Conservation (phyloP, 495 filamentous ascomycete genomes). For the Trichocladium uniseriatum region DNA sequence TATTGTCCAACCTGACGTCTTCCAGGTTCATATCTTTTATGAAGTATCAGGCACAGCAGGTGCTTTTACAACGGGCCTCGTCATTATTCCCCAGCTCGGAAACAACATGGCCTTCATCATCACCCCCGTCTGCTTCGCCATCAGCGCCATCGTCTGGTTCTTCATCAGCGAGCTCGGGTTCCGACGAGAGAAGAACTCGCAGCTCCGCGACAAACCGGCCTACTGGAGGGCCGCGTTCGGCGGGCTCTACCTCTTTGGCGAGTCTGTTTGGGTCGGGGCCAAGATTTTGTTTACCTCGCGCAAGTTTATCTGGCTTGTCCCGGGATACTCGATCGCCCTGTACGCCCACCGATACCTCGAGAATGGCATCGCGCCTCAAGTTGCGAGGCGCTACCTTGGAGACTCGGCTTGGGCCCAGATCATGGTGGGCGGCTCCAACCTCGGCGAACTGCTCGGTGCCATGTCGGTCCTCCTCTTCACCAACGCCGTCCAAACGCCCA, state of each 20-base stretch:
- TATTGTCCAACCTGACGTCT: no score
- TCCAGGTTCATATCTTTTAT: slow-evolving; percentile 35
- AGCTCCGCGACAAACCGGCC: not conserved
- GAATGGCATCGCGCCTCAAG: slow-evolving; percentile 32
- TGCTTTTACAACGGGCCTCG: slow-evolving; percentile 36
- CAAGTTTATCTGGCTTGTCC: slow-evolving; percentile 38
- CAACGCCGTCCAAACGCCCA: slow-evolving; percentile 32
- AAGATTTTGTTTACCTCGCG: slow-evolving; percentile 34
- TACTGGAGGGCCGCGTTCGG: slow-evolving; percentile 22
- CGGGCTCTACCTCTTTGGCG: slow-evolving; percentile 29
- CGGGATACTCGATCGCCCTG: slow-evolving; percentile 36
- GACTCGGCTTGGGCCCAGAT: slow-evolving; percentile 38
- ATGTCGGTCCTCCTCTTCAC: slow-evolving; percentile 36
- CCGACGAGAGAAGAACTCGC: slow-evolving; percentile 6
- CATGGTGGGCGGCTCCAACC: slow-evolving; percentile 37
- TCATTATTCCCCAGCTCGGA: slow-evolving; percentile 33
- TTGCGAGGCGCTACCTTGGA: slow-evolving; percentile 33
- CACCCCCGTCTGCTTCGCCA: slow-evolving; percentile 33
- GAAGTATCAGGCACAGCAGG: slow-evolving; percentile 35
- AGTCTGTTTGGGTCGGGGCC: slow-evolving; percentile 32
- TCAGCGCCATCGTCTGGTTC: slow-evolving; percentile 29
- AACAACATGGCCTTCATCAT: slow-evolving; percentile 40
- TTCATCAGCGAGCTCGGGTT: slow-evolving; percentile 32
- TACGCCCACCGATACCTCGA: slow-evolving; percentile 41
- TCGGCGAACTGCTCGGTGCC: slow-evolving; percentile 38